Percentiles rank a stretch among this genome's conserved stretches.
These are phyloP conservation scores for Ophiocordyceps camponoti-saundersi DNA, from an alignment of 2,329 filamentous ascomycete species.

Conservation along the genomic window DNA sequence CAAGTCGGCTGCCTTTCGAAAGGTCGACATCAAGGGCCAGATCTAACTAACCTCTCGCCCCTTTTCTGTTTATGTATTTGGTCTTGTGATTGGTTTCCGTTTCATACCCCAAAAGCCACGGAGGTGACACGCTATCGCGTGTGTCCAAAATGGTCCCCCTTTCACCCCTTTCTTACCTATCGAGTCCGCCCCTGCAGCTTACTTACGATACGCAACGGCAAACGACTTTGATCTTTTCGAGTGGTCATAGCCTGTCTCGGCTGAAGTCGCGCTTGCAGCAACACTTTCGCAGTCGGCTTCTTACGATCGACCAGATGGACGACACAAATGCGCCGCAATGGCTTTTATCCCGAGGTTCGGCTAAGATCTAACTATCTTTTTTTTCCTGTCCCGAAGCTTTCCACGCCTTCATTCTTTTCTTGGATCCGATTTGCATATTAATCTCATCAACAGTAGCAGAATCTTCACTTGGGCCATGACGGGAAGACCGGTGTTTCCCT, in stretches of 20 bases:
- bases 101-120: background rate
- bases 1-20: conserved; percentile 58
- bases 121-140: background rate
- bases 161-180: background rate
- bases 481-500: background rate
- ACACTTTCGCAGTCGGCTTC: background rate
- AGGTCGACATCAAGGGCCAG: conserved; percentile 94
- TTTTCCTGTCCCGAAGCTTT: background rate
- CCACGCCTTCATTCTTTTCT: background rate
- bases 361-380: background rate
- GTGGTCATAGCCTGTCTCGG: background rate
- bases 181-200: background rate
- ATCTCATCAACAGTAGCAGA: background rate
- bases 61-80: background rate
- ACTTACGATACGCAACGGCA: background rate
- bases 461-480: background rate
- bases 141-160: background rate
- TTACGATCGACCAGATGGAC: background rate
- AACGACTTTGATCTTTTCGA: background rate
- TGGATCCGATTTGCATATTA: background rate
- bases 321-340: background rate
- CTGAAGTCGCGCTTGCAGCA: background rate
- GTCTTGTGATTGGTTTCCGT: background rate
- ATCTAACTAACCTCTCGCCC: conserved; percentile 40
- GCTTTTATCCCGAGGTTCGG: background rate